Conservation (phyloP, 805 yeast species). For the Henningerozyma blattae region DNA sequence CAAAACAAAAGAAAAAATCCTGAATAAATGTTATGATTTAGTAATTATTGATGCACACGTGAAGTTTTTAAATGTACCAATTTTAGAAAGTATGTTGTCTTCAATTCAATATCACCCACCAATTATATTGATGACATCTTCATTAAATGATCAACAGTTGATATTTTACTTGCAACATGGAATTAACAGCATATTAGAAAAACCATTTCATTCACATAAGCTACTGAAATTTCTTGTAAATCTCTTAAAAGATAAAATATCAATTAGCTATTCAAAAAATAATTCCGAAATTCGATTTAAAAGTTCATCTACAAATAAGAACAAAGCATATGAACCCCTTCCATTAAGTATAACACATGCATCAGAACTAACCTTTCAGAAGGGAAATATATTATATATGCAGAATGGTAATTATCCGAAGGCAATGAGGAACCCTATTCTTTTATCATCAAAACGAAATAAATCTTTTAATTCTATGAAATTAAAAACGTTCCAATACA, state of each 20-base stretch:
- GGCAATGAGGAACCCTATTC: too few relatives aligned
- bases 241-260: not conserved
- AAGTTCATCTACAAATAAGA: too few relatives aligned
- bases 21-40: not conserved
- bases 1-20: not conserved
- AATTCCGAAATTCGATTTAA: too few relatives aligned
- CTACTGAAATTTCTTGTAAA: not conserved
- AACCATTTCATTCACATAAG: not conserved
- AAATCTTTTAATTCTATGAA: too few relatives aligned
- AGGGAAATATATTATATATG: too few relatives aligned
- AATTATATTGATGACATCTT: not conserved
- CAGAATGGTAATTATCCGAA: too few relatives aligned
- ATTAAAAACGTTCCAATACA: too few relatives aligned
- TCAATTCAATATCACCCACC: not conserved
- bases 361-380: too few relatives aligned
- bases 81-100: not conserved
- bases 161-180: not conserved
- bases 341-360: too few relatives aligned
- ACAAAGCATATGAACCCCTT: too few relatives aligned
- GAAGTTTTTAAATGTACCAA: not conserved
- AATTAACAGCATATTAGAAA: not conserved
- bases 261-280: too few relatives aligned
- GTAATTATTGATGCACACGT: not conserved
- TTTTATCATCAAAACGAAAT: too few relatives aligned
- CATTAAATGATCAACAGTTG: not conserved